These are phyloP conservation scores for Scopulariopsis brevicaulis DNA, from an alignment of 2,329 filamentous ascomycete species.

Conservation along the genomic window DNA sequence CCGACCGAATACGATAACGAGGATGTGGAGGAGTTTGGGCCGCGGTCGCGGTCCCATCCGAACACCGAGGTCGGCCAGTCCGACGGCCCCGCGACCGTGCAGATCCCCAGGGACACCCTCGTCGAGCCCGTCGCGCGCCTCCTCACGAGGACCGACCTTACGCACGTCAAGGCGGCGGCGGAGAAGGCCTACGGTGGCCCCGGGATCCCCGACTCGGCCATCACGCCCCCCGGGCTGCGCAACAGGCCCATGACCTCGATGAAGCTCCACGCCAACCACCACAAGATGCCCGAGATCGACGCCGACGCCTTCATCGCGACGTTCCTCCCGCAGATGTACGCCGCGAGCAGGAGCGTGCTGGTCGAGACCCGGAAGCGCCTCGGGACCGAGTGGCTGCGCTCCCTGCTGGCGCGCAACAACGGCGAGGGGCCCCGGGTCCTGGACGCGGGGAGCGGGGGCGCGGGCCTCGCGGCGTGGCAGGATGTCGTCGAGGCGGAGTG, in stretches of 20 bases:
- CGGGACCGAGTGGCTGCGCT: constrained; percentile 58
- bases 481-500: constrained; percentile 74
- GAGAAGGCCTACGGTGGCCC: constrained; percentile 65
- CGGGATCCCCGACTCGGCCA: constrained; percentile 65
- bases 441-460: constrained; percentile 65
- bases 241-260: constrained; percentile 53
- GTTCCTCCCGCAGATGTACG: constrained; percentile 60
- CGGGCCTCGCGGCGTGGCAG: constrained; percentile 63
- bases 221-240: constrained; percentile 49
- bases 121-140: constrained; percentile 59
- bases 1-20: constrained; percentile 19
- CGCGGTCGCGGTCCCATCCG: constrained; percentile 50
- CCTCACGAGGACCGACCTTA: constrained; percentile 55
- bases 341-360: constrained; percentile 53
- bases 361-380: constrained; percentile 65
- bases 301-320: constrained; percentile 61
- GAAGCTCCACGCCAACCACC: constrained; percentile 49
- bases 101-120: constrained; percentile 60
- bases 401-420: constrained; percentile 46
- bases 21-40: constrained; percentile 21
- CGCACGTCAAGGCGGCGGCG: constrained; percentile 64
- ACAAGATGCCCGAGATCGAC: constrained; percentile 62
- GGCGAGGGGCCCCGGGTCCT: constrained; percentile 51
- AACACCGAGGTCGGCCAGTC: constrained; percentile 66
- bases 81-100: constrained; percentile 58